A percentile compares a stretch with the other conserved stretches of the same genome.
Conservation (phyloP, 163 green algal species). For the Smithsoniella earleae region DNA sequence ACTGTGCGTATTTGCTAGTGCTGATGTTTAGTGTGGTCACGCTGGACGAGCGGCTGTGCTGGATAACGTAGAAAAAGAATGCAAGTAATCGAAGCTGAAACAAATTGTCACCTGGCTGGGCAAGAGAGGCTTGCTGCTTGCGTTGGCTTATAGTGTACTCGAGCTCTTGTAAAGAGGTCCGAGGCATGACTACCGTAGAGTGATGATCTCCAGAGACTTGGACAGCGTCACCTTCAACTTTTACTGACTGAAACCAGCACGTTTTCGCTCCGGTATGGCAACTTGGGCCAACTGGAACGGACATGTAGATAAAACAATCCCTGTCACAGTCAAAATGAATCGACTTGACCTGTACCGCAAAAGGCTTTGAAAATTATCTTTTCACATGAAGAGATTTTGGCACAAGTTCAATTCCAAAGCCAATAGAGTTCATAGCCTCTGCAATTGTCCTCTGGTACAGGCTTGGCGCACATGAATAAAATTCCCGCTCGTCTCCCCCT, state of each 20-base stretch:
- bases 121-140: neutral
- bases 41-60: neutral
- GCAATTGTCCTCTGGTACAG: too few species aligned
- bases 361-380: too few species aligned
- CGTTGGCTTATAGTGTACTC: slow-evolving; percentile 79
- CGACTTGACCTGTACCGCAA: slow-evolving; percentile 38
- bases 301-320: slow-evolving; percentile 93
- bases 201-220: slow-evolving; percentile 38
- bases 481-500: slow-evolving; percentile 91
- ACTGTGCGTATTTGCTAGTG: neutral
- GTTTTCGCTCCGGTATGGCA: slow-evolving; percentile 88
- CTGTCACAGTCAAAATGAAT: slow-evolving; percentile 84
- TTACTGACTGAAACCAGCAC: slow-evolving; percentile 78
- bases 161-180: slow-evolving; percentile 72
- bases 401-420: slow-evolving; percentile 32
- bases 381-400: neutral
- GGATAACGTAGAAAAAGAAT: too few species aligned
- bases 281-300: slow-evolving; percentile 78
- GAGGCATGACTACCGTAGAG: slow-evolving; percentile 38
- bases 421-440: slow-evolving; percentile 2
- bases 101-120: neutral
- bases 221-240: slow-evolving; percentile 36
- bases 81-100: slow-evolving; percentile 14
- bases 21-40: neutral
- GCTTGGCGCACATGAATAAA: slow-evolving; percentile 74